Percentiles rank a stretch among this genome's conserved stretches.
These are phyloP conservation scores for Tricholoma matsutake DNA, from an alignment of 768 basidiomycete genomes.

Conservation along the genomic window DNA sequence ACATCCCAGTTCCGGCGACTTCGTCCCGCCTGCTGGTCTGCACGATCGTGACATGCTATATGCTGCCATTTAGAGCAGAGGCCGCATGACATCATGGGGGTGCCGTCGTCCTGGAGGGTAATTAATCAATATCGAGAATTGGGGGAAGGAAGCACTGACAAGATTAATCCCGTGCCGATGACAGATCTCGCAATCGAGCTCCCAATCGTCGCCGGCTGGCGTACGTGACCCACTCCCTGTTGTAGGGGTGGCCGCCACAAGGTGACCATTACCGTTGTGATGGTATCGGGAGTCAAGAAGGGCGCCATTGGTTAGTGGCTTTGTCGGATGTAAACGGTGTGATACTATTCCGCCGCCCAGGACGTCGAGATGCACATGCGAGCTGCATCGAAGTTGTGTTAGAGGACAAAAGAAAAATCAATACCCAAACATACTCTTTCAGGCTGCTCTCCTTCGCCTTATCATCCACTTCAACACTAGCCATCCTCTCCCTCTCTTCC, in stretches of 20 bases:
- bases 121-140: conserved; percentile 4
- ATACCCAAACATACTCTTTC: conserved; percentile 10
- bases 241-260: not conserved
- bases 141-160: conserved; percentile 42
- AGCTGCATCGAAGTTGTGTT: not conserved
- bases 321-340: conserved; percentile 2
- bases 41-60: conserved; percentile 76
- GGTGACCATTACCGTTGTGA: not conserved
- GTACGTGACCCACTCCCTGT: conserved; percentile 42
- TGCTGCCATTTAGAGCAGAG: conserved; percentile 88
- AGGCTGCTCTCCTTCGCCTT: conserved; percentile 9
- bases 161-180: conserved; percentile 66
- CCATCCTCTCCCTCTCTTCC: conserved; percentile 39
- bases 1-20: conserved; percentile 77
- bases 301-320: conserved; percentile 7
- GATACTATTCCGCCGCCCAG: not conserved
- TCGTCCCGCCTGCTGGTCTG: conserved; percentile 60
- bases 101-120: conserved; percentile 65
- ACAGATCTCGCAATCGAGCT: conserved; percentile 88
- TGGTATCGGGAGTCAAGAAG: not conserved
- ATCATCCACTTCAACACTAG: conserved; percentile 7
- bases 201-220: conserved; percentile 69
- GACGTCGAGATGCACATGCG: conserved; percentile 8
- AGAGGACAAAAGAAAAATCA: not conserved
- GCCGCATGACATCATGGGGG: conserved; percentile 80